A percentile compares a stretch with the other conserved stretches of the same genome.
Conservation (phyloP, 164 flowering plant species). For the Nelumbo lutea region DNA sequence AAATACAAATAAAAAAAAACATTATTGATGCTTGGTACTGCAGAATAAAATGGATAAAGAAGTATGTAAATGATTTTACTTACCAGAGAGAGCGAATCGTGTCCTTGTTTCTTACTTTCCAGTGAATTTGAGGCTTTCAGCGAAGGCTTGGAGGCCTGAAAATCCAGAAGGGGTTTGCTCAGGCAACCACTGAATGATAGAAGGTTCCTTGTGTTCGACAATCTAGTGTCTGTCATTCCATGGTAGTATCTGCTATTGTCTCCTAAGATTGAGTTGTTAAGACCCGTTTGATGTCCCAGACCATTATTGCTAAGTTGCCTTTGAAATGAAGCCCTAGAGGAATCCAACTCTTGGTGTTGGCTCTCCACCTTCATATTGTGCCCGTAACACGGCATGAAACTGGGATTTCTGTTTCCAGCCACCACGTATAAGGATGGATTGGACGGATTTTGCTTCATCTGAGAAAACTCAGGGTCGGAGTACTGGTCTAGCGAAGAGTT, state of each 20-base stretch:
- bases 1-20: not conserved
- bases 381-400: slow-evolving; percentile 26
- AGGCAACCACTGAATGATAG: slow-evolving; percentile 24
- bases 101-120: slow-evolving; percentile 33
- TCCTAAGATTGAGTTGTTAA: slow-evolving; percentile 15
- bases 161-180: slow-evolving; percentile 29
- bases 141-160: slow-evolving; percentile 25
- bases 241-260: slow-evolving; percentile 19
- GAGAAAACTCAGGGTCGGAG: slow-evolving; percentile 9
- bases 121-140: slow-evolving; percentile 23
- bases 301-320: slow-evolving; percentile 15
- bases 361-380: slow-evolving; percentile 23
- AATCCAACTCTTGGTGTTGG: slow-evolving; percentile 17
- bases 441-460: slow-evolving; percentile 14
- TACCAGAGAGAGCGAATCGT: slow-evolving; percentile 27
- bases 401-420: slow-evolving; percentile 4
- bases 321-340: slow-evolving; percentile 11
- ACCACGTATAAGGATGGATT: slow-evolving; percentile 13
- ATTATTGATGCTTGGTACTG: not conserved
- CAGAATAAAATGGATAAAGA: not conserved
- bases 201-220: slow-evolving; percentile 26
- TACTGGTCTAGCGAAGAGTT: slow-evolving; percentile 18
- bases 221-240: slow-evolving; percentile 19
- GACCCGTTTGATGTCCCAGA: slow-evolving; percentile 21
- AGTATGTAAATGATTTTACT: not conserved